Percentiles rank a stretch among this genome's conserved stretches.
Conservation (phyloP, 805 yeast species). For the Lipomyces oligophaga region DNA sequence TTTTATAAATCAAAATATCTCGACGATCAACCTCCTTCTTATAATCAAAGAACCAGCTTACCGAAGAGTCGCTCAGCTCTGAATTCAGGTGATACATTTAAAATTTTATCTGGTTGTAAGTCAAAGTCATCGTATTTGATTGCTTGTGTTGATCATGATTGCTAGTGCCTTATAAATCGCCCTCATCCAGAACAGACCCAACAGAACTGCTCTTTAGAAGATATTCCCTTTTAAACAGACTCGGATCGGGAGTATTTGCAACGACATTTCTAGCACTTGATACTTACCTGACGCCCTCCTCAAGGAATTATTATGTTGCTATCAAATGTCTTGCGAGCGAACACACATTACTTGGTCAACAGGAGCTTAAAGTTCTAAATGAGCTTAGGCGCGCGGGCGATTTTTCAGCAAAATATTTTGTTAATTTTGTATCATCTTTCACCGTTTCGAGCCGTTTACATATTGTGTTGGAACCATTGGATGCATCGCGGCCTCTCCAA, state of each 20-base stretch:
- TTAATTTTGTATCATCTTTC: slow-evolving; percentile 5
- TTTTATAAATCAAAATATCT: not conserved
- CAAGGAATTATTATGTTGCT: slow-evolving; percentile 10
- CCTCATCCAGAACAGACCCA: too few relatives aligned
- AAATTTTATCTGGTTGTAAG: too few relatives aligned
- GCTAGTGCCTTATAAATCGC: too few relatives aligned
- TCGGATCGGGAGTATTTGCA: slow-evolving; percentile 27
- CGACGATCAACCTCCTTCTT: too few relatives aligned
- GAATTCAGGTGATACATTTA: too few relatives aligned
- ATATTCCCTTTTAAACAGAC: slow-evolving; percentile 2
- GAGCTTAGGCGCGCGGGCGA: slow-evolving; percentile 8
- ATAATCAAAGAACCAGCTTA: too few relatives aligned
- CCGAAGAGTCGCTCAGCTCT: too few relatives aligned
- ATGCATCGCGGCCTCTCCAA: slow-evolving; percentile 4
- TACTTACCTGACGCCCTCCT: slow-evolving; percentile 1
- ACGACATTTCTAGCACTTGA: slow-evolving; percentile 18
- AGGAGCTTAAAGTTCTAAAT: slow-evolving; percentile 12
- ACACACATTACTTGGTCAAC: slow-evolving; percentile 9
- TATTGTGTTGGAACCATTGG: slow-evolving; percentile 22
- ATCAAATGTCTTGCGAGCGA: slow-evolving; percentile 11
- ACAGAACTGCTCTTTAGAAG: slow-evolving; percentile 5
- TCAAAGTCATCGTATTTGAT: too few relatives aligned
- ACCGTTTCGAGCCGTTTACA: slow-evolving; percentile 1
- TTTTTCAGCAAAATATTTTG: slow-evolving; percentile 9
- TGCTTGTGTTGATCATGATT: too few relatives aligned